Conservation (phyloP, 2,329 filamentous ascomycete species). For the Claviceps maximensis region DNA sequence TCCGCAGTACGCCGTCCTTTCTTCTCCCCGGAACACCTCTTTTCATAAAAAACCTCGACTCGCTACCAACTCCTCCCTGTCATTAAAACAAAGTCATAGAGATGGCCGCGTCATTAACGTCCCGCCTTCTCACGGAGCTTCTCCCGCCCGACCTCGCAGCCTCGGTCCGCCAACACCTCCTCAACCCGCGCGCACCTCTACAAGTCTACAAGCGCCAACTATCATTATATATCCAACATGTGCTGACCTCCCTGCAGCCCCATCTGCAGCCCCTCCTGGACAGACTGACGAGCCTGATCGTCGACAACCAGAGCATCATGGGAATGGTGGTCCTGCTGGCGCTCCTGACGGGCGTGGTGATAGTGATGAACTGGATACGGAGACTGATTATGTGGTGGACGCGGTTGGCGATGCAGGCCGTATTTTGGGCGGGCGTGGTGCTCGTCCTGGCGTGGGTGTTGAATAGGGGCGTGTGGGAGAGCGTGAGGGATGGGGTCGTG, state of each 20-base stretch:
- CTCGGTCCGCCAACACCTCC: constrained; percentile 32
- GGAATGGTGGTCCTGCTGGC: constrained; percentile 20
- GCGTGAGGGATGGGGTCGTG: constrained; percentile 42
- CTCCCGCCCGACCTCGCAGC: constrained; percentile 31
- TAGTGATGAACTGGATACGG: constrained; percentile 58
- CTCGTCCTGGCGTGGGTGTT: constrained; percentile 43
- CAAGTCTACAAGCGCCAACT: constrained; percentile 26
- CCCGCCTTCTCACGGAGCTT: constrained; percentile 25
- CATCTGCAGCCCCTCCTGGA: constrained; percentile 30
- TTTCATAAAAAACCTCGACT: background rate
- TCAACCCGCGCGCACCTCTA: constrained; percentile 32
- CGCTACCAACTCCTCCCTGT: background rate
- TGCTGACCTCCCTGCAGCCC: constrained; percentile 23
- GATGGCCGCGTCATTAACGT: constrained; percentile 20
- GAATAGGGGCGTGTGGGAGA: constrained; percentile 53
- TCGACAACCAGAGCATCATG: constrained; percentile 21
- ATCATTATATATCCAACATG: constrained; percentile 15
- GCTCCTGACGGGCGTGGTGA: constrained; percentile 38
- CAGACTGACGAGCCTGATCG: constrained; percentile 20
- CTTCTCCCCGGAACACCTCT: too few species aligned
- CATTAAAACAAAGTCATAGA: background rate
- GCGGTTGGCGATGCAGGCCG: constrained; percentile 45
- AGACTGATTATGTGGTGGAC: constrained; percentile 68
- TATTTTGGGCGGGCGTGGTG: constrained; percentile 50
- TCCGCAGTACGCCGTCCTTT: too few species aligned